These are phyloP conservation scores for Cordia subcordata DNA, from an alignment of 257 asterid genomes.

Conservation along the genomic window DNA sequence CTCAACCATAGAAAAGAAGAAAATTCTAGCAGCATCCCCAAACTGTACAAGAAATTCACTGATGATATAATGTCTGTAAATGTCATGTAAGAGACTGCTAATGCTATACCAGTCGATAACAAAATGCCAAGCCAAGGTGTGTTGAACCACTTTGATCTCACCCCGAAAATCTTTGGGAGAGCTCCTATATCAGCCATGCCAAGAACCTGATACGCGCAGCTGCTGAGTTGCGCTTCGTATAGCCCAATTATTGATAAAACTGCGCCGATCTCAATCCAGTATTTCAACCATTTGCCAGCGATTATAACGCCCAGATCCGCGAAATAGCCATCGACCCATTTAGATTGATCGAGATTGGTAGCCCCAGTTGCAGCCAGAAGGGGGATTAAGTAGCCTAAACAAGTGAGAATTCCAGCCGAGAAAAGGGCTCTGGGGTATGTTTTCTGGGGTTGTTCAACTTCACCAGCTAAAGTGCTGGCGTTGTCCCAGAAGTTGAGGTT, in stretches of 20 bases:
- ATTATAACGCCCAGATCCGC: constrained; percentile 51
- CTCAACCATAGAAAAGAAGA: constrained; percentile 67
- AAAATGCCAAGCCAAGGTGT: constrained; percentile 77
- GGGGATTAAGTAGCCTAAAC: constrained; percentile 63
- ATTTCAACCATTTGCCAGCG: constrained; percentile 62
- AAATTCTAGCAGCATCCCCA: constrained; percentile 77
- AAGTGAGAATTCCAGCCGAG: constrained; percentile 50
- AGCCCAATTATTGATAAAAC: constrained; percentile 54
- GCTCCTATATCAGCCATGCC: constrained; percentile 61
- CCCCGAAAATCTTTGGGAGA: constrained; percentile 35
- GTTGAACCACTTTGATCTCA: constrained; percentile 51
- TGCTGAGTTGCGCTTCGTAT: constrained; percentile 71
- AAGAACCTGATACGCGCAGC: constrained; percentile 46
- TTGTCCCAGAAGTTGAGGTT: constrained; percentile 78
- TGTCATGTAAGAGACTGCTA: constrained; percentile 54
- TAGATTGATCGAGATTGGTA: constrained; percentile 41
- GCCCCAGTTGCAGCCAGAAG: constrained; percentile 67
- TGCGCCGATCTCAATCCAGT: constrained; percentile 72
- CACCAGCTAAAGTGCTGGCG: constrained; percentile 69
- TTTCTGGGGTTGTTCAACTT: constrained; percentile 57
- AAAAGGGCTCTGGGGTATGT: constrained; percentile 53
- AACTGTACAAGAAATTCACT: constrained; percentile 61
- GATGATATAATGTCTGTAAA: constrained; percentile 47
- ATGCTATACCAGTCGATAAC: constrained; percentile 42
- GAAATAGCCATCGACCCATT: constrained; percentile 70